Conservation (phyloP, 2,329 filamentous ascomycete genomes). For the Penicillium sclerotiorum region DNA sequence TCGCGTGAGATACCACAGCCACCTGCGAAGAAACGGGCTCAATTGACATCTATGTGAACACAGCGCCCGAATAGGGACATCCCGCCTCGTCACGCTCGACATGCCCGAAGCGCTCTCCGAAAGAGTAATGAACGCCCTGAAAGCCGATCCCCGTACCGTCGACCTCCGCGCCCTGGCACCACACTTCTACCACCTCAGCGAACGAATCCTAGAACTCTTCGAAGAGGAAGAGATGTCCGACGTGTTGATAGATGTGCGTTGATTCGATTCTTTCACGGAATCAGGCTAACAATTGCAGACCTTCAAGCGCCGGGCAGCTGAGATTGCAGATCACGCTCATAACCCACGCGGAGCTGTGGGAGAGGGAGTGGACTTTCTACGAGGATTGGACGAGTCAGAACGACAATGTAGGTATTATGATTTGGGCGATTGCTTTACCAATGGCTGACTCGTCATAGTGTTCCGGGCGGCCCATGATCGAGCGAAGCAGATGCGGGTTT, state of each 20-base stretch:
- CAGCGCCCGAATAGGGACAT: constrained; percentile 48
- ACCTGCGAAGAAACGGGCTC: neutral
- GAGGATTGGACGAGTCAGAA: constrained; percentile 89
- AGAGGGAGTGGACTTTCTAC: constrained; percentile 76
- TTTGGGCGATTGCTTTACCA: neutral
- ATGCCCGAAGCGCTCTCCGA: constrained; percentile 75
- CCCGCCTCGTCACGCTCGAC: constrained; percentile 75
- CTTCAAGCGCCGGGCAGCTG: constrained; percentile 77
- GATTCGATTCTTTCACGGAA: neutral
- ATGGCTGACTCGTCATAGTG: constrained; percentile 45
- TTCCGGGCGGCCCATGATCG: constrained; percentile 76
- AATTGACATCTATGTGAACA: neutral
- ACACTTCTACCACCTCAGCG: constrained; percentile 85
- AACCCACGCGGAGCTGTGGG: constrained; percentile 73
- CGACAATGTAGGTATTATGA: constrained; percentile 56
- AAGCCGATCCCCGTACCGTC: constrained; percentile 84
- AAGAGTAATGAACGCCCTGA: constrained; percentile 83
- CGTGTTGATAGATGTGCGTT: constrained; percentile 59
- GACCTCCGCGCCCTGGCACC: constrained; percentile 79
- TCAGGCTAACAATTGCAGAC: constrained; percentile 52
- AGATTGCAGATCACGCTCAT: constrained; percentile 85
- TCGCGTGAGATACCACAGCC: constrained; percentile 41
- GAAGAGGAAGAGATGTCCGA: constrained; percentile 82
- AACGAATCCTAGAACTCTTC: constrained; percentile 85
- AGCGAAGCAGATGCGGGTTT: constrained; percentile 68